Conservation (phyloP, 805 yeast genomes). For the Candida lessepsii region DNA sequence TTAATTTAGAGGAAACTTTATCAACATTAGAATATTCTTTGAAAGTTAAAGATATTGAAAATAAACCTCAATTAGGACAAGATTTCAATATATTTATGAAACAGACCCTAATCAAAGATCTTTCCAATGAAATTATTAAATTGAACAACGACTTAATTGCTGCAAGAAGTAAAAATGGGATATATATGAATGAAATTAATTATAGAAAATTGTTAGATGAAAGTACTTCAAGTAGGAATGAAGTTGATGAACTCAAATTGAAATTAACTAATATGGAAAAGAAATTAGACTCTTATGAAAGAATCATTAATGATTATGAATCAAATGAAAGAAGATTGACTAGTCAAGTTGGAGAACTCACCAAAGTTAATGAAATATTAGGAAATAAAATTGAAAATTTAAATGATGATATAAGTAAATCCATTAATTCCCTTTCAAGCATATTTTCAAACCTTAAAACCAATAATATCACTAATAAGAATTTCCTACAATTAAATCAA, state of each 20-base stretch:
- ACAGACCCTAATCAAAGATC: slow-evolving; percentile 53
- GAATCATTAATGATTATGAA: slow-evolving; percentile 8
- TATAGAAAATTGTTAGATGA: slow-evolving; percentile 33
- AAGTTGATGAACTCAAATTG: slow-evolving; percentile 14
- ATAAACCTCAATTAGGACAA: slow-evolving; percentile 50
- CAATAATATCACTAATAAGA: slow-evolving; percentile 6
- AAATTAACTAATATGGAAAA: slow-evolving; percentile 7
- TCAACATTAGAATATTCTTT: slow-evolving; percentile 87
- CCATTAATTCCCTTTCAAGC: neutral
- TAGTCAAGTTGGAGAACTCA: neutral
- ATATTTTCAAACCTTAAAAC: neutral
- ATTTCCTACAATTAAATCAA: slow-evolving; percentile 5
- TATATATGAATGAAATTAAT: slow-evolving; percentile 59
- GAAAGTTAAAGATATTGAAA: slow-evolving; percentile 79
- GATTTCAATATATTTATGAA: slow-evolving; percentile 45
- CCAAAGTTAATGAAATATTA: neutral
- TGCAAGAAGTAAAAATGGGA: slow-evolving; percentile 62
- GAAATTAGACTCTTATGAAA: slow-evolving; percentile 10
- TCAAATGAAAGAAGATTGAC: slow-evolving; percentile 5
- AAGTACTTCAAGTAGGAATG: slow-evolving; percentile 14
- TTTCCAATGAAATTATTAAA: slow-evolving; percentile 52
- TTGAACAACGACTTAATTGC: slow-evolving; percentile 61
- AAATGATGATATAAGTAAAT: slow-evolving; percentile 6
- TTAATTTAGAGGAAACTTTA: slow-evolving; percentile 74
- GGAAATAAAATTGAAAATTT: neutral